Evolutionary conservation across 805 yeast genomes (phyloP).

Genomic region (Peterozyma toletana): DNA sequence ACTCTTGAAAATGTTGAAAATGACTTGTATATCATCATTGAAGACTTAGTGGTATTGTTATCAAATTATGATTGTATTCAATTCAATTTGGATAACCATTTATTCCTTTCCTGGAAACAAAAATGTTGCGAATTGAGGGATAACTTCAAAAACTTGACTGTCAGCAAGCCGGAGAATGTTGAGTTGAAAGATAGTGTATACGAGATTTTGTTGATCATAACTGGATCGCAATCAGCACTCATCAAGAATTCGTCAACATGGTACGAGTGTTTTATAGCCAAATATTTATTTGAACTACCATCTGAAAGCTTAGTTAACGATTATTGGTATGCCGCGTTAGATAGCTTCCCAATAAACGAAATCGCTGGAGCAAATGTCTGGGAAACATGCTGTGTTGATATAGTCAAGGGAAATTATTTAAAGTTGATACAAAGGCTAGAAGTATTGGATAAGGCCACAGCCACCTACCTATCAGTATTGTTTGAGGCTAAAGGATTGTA

Average conservation of each 20-base stretch:
- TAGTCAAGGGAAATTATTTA: constrained; percentile 48
- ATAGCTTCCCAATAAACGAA: constrained; percentile 25
- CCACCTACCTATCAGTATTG: constrained; percentile 54
- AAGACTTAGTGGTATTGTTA: constrained; percentile 32
- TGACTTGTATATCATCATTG: constrained; percentile 28
- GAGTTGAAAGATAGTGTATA: constrained; percentile 28
- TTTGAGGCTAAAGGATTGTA: constrained; percentile 60
- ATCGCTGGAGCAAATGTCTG: constrained; percentile 27
- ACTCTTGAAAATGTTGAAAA: constrained; percentile 25
- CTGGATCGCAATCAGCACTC: constrained; percentile 43
- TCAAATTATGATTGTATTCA: constrained; percentile 27
- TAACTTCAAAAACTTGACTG: constrained; percentile 18
- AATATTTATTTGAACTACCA: constrained; percentile 49
- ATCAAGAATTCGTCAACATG: constrained; percentile 46
- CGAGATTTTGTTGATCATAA: constrained; percentile 34
- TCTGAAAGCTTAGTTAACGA: constrained; percentile 32
- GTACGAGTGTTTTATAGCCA: constrained; percentile 52
- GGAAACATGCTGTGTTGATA: constrained; percentile 49
- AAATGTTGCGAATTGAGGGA: constrained; percentile 44
- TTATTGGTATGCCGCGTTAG: constrained; percentile 28
- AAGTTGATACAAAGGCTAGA: constrained; percentile 54
- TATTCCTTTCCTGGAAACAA: constrained; percentile 44
- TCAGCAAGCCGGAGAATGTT: constrained; percentile 12
- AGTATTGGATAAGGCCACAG: constrained; percentile 52
- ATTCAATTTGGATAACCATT: constrained; percentile 28